Conservation (phyloP, 495 filamentous ascomycete genomes). For the Hypoxylon crocopeplum region DNA sequence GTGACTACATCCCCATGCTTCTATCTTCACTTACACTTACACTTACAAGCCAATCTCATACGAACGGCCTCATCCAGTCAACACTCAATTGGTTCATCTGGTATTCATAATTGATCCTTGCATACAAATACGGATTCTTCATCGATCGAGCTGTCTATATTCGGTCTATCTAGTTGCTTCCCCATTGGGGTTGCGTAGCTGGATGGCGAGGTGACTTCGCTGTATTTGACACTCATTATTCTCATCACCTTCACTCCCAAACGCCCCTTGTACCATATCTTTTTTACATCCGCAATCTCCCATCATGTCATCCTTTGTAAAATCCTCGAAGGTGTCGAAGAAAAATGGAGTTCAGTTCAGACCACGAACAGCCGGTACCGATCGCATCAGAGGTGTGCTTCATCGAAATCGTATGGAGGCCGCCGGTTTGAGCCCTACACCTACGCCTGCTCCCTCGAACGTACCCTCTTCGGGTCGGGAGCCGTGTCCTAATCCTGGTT, state of each 20-base stretch:
- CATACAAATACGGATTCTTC: neutral
- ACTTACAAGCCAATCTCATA: slow-evolving; percentile 23
- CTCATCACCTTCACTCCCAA: slow-evolving; percentile 2
- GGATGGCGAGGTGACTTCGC: slow-evolving; percentile 1
- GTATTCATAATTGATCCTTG: neutral
- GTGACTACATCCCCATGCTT: slow-evolving; percentile 24
- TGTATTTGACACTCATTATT: slow-evolving; percentile 7
- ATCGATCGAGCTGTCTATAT: neutral
- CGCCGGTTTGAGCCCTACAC: slow-evolving; percentile 26
- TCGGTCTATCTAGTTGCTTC: slow-evolving; percentile 2
- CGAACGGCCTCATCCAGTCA: slow-evolving; percentile 2
- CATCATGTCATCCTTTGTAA: slow-evolving; percentile 39
- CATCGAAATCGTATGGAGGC: slow-evolving; percentile 39
- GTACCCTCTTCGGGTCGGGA: slow-evolving; percentile 24
- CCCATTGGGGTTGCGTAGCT: slow-evolving; percentile 19
- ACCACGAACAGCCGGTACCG: slow-evolving; percentile 30
- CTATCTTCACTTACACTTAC: slow-evolving; percentile 5
- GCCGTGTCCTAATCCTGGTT: slow-evolving; percentile 39
- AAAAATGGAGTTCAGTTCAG: slow-evolving; percentile 30
- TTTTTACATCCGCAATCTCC: neutral
- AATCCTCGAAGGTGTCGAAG: slow-evolving; percentile 29
- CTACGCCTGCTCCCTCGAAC: slow-evolving; percentile 14
- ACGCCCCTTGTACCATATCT: slow-evolving; percentile 6
- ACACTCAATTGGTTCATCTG: neutral
- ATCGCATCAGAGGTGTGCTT: slow-evolving; percentile 40